A percentile compares a stretch with the other conserved stretches of the same genome.
Evolutionary conservation across 305 asterid genomes (phyloP).

Genomic region (Fraxinus floribunda): DNA sequence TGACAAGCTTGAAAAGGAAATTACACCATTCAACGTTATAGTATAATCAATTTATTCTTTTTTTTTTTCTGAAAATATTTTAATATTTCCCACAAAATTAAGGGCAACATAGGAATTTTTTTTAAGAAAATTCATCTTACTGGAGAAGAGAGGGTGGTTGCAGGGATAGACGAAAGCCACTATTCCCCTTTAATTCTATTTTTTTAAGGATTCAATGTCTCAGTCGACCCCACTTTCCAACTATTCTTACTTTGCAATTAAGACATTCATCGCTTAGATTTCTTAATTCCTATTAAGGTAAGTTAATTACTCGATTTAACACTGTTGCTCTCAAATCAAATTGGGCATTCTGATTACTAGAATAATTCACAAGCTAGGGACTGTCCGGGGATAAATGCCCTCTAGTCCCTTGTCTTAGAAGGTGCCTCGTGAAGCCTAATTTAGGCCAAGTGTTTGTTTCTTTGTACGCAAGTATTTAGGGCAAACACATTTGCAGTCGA

Average conservation of each 20-base stretch:
- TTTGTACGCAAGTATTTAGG: background rate
- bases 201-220: background rate
- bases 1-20: slow-evolving; percentile 23
- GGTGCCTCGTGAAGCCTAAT: background rate
- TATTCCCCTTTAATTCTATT: background rate
- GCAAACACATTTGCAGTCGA: background rate
- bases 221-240: slow-evolving; percentile 4
- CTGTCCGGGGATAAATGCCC: background rate
- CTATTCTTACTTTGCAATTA: slow-evolving; percentile 25
- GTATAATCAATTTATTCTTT: background rate
- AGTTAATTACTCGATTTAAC: background rate
- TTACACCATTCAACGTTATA: slow-evolving; percentile 10
- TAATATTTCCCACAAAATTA: background rate
- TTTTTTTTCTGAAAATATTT: background rate
- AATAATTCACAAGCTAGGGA: background rate
- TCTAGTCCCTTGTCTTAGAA: background rate
- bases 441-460: background rate
- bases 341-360: background rate
- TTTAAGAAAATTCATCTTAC: background rate
- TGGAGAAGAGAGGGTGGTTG: background rate
- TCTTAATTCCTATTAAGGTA: background rate
- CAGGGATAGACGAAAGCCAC: background rate
- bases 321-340: background rate
- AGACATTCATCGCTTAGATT: slow-evolving; percentile 12
- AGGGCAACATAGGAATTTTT: background rate